Conservation (phyloP, 345 rosid species). For the Cardamine chenopodiifolia region DNA sequence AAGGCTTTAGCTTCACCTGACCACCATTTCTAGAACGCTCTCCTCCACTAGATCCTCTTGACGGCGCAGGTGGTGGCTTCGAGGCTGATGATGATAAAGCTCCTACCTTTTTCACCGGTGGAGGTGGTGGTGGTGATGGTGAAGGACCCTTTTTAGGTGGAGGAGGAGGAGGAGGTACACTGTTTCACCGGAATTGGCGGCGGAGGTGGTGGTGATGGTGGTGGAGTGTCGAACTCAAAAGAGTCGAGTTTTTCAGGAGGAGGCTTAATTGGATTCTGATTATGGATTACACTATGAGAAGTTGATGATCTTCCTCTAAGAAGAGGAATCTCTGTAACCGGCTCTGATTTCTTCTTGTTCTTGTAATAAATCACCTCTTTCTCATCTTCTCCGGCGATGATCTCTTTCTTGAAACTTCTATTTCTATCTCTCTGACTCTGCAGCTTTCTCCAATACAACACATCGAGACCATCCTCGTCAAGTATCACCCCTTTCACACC, state of each 20-base stretch:
- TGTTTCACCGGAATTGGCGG: conserved; percentile 39
- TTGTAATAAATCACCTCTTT: conserved; percentile 31
- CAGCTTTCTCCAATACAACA: conserved; percentile 71
- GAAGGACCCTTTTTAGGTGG: conserved; percentile 43
- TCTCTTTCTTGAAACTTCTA: conserved; percentile 37
- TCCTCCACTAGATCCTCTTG: conserved; percentile 40
- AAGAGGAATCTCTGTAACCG: conserved; percentile 58
- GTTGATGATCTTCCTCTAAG: conserved; percentile 65
- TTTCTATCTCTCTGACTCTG: conserved; percentile 45
- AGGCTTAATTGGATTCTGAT: not conserved
- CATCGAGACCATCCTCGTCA: conserved; percentile 80
- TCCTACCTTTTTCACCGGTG: conserved; percentile 46
- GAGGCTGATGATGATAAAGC: conserved; percentile 33
- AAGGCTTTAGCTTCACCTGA: conserved; percentile 74
- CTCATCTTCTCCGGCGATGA: conserved; percentile 32
- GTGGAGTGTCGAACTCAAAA: not conserved
- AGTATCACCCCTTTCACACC: conserved; percentile 60
- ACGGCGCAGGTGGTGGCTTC: conserved; percentile 49
- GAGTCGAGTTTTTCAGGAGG: conserved; percentile 1
- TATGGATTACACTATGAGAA: conserved; percentile 47
- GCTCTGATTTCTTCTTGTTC: conserved; percentile 42
- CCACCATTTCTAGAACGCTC: conserved; percentile 36
- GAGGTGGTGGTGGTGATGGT: conserved; percentile 58
- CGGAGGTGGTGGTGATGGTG: conserved; percentile 32
- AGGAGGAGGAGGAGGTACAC: conserved; percentile 30